Evolutionary conservation across 306 rosid species (phyloP).

Genomic region (Acmispon strigosus): DNA sequence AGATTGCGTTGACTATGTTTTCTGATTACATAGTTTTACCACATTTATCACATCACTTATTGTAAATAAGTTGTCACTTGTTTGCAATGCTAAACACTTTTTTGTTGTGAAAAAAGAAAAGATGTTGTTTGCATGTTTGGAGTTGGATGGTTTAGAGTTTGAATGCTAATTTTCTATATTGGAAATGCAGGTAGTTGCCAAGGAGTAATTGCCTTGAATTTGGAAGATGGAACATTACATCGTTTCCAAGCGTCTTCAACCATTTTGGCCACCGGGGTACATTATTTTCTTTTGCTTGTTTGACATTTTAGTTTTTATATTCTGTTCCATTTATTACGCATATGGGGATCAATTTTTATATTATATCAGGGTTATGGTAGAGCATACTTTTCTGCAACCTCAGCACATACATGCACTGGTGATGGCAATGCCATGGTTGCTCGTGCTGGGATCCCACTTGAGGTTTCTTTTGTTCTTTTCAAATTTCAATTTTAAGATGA

Average conservation of each 20-base stretch:
- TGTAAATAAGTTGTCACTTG: constrained; percentile 24
- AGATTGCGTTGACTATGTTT: no score
- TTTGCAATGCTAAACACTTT: background rate
- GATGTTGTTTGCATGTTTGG: background rate
- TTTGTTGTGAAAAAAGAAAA: background rate
- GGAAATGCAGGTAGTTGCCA: constrained; percentile 71
- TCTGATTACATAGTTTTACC: no score
- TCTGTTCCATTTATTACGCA: background rate
- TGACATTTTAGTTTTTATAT: background rate
- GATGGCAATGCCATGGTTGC: constrained; percentile 92
- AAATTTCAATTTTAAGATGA: constrained; percentile 2
- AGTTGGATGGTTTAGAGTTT: background rate
- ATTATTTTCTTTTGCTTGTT: background rate
- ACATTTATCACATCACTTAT: no score
- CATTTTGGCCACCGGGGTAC: constrained; percentile 93
- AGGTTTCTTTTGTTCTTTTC: constrained; percentile 37
- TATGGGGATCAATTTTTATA: background rate
- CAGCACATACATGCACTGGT: constrained; percentile 94
- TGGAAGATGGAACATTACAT: constrained; percentile 93
- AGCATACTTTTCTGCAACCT: constrained; percentile 88
- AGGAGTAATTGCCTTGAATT: constrained; percentile 83
- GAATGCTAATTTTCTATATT: constrained; percentile 13
- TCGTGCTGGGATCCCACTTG: constrained; percentile 79
- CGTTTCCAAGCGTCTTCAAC: constrained; percentile 85
- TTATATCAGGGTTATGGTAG: constrained; percentile 84